A percentile compares a stretch with the other conserved stretches of the same genome.
These are phyloP conservation scores for Pyrenula massariospora DNA, from an alignment of 495 filamentous ascomycete genomes.

Conservation along the genomic window DNA sequence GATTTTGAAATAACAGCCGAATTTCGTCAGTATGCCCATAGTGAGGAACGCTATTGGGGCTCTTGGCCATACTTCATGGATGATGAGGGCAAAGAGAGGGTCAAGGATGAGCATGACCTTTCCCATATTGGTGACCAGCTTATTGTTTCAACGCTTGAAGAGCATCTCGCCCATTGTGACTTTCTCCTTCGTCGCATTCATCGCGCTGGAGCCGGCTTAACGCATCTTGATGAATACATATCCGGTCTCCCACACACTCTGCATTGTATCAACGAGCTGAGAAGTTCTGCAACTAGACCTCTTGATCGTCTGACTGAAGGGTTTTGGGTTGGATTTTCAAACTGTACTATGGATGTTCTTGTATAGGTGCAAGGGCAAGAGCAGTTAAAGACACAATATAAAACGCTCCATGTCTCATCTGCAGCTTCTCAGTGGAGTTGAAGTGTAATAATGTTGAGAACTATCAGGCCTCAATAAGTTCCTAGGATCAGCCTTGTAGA, in stretches of 20 bases:
- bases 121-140: neutral
- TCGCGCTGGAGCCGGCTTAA: neutral
- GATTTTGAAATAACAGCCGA: neutral
- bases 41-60: neutral
- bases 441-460: neutral
- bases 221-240: neutral
- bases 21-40: neutral
- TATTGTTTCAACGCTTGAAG: neutral
- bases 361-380: neutral
- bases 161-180: neutral
- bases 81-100: neutral
- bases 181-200: neutral
- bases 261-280: neutral
- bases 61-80: neutral
- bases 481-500: neutral
- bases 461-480: neutral
- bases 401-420: neutral
- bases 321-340: neutral
- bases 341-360: neutral
- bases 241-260: neutral
- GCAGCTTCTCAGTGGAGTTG: neutral
- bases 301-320: neutral
- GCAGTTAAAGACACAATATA: neutral
- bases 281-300: neutral
- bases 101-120: neutral